phyloP scores from a whole-genome alignment of 768 basidiomycete genomes.

The Rhodocollybia butyracea region DNA sequence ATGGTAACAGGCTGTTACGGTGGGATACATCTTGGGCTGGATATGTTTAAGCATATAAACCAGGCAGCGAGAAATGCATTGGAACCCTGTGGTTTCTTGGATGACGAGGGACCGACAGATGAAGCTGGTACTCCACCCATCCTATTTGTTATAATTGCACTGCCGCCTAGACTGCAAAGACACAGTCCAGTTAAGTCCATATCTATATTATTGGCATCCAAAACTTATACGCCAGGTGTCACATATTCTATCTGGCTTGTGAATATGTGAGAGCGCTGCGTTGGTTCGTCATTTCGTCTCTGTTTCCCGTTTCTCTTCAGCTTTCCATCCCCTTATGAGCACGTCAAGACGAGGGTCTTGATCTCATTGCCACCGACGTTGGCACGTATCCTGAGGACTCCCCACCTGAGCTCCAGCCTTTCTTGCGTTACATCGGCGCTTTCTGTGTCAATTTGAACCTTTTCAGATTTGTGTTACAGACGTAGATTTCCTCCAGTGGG shows the following conservation, averaged over 20 bases:
- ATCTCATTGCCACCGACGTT: constrained; percentile 50
- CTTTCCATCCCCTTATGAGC: constrained; percentile 51
- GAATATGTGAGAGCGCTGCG: too few relatives aligned
- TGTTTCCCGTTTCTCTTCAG: too few relatives aligned
- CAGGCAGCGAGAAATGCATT: constrained; percentile 91
- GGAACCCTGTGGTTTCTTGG: constrained; percentile 84
- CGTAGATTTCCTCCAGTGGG: constrained; percentile 73
- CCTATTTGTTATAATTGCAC: too few relatives aligned
- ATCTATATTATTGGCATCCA: too few relatives aligned
- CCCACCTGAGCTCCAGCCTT: constrained; percentile 80
- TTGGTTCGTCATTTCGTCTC: too few relatives aligned
- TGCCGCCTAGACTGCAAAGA: too few relatives aligned
- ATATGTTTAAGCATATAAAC: constrained; percentile 91
- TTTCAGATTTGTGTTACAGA: constrained; percentile 76
- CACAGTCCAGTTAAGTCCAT: too few relatives aligned
- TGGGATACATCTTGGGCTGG: constrained; percentile 86
- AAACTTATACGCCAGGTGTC: too few relatives aligned
- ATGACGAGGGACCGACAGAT: too few relatives aligned
- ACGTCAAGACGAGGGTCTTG: constrained; percentile 48
- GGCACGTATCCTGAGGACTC: constrained; percentile 60
- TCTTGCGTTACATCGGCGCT: constrained; percentile 80
- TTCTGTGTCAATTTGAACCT: constrained; percentile 71
- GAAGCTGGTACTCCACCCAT: too few relatives aligned
- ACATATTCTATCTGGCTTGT: too few relatives aligned
- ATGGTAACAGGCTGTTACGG: constrained; percentile 94